These are phyloP conservation scores for Mycotypha africana DNA, from an alignment of 371 early-diverging fungal genomes.

Conservation along the genomic window DNA sequence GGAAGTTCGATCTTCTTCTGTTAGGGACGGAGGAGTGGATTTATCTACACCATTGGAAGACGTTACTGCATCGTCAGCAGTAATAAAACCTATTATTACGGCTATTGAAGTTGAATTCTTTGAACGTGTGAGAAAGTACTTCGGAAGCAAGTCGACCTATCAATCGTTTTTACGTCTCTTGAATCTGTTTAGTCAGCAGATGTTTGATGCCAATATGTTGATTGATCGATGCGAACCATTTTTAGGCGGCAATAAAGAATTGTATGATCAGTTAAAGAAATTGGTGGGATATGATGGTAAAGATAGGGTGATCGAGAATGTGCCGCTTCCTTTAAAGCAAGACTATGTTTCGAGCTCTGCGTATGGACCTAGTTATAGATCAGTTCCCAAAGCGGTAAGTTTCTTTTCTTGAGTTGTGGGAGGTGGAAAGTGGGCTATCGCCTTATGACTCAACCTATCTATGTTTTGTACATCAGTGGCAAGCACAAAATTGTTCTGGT, in stretches of 20 bases:
- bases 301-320: conserved; percentile 32
- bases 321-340: conserved; percentile 5
- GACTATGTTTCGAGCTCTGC: conserved; percentile 4
- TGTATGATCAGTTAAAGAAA: conserved; percentile 92
- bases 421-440: too few relatives aligned
- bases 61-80: too few relatives aligned
- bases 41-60: neutral
- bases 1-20: conserved; percentile 8
- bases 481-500: conserved; percentile 68
- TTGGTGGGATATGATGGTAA: conserved; percentile 83
- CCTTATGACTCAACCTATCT: neutral
- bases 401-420: neutral
- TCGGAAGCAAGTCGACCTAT: conserved; percentile 83
- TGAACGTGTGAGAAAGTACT: conserved; percentile 79
- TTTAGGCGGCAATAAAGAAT: conserved; percentile 67
- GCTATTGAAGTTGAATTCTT: conserved; percentile 85
- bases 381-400: conserved; percentile 60
- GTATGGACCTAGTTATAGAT: conserved; percentile 37
- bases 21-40: too few relatives aligned
- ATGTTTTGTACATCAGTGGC: conserved; percentile 24
- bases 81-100: conserved; percentile 21
- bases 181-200: conserved; percentile 94
- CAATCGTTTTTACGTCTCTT: conserved; percentile 96
- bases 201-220: conserved; percentile 80
- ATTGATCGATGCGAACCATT: conserved; percentile 82